Percentiles rank a stretch among this genome's conserved stretches.
These are phyloP conservation scores for Maudiozyma bulderi DNA, from an alignment of 805 yeast species.

Conservation along the genomic window DNA sequence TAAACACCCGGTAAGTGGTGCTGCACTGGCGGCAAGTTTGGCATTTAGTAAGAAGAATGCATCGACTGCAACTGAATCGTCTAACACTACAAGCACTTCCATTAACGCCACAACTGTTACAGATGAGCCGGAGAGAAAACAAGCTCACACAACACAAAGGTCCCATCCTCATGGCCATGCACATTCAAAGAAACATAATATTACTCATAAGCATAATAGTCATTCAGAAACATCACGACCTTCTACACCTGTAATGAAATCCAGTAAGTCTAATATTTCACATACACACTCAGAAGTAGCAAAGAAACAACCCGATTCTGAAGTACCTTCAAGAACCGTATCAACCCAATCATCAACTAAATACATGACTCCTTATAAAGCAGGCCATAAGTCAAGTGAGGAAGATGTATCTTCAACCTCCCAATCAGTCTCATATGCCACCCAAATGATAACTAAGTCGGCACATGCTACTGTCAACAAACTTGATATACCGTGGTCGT, in stretches of 20 bases:
- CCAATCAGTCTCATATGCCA: not conserved
- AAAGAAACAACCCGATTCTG: not conserved
- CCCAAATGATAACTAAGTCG: not conserved
- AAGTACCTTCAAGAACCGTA: not conserved
- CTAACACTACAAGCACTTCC: not conserved
- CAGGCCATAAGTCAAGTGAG: not conserved
- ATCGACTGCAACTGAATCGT: not conserved
- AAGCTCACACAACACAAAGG: not conserved
- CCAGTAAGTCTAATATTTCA: not conserved
- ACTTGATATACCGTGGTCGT: conserved; percentile 51
- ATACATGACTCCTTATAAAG: not conserved
- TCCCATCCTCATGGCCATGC: not conserved
- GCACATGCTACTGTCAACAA: conserved; percentile 29
- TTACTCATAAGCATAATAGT: not conserved
- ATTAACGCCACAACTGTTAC: not conserved
- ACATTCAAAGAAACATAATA: not conserved
- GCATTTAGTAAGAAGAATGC: conserved; percentile 14
- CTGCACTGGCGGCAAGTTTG: conserved; percentile 19
- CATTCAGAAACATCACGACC: not conserved
- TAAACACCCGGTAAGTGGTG: conserved; percentile 12
- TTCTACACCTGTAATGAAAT: not conserved
- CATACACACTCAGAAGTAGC: not conserved
- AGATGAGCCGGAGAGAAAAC: not conserved
- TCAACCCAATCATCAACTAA: not conserved
- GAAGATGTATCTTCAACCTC: not conserved